These are phyloP conservation scores for Haplosporangium sp. DNA, from an alignment of 371 early-diverging fungal genomes.

Conservation along the genomic window DNA sequence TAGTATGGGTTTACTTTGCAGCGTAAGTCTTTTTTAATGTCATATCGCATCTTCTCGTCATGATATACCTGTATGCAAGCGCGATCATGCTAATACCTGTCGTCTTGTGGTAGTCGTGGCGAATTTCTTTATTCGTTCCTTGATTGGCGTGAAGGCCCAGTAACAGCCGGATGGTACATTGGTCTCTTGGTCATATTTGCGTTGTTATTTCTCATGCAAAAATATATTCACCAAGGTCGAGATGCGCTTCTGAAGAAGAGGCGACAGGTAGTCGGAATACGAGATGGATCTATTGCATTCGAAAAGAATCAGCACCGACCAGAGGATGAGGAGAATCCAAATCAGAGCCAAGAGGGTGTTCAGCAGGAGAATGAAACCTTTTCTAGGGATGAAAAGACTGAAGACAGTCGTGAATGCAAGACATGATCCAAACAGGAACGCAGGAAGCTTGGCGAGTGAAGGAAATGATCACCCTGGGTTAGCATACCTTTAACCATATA, in stretches of 20 bases:
- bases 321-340: conserved; percentile 1
- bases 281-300: conserved; percentile 26
- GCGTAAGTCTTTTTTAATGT: conserved; percentile 28
- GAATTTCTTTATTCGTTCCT: conserved; percentile 52
- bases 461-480: too few species aligned
- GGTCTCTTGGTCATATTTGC: conserved; percentile 37
- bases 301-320: conserved; percentile 1
- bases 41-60: neutral
- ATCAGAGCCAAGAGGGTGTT: neutral
- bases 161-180: conserved; percentile 48
- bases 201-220: conserved; percentile 39
- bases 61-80: too few species aligned
- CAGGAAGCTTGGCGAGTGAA: too few species aligned
- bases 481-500: too few species aligned
- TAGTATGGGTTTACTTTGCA: conserved; percentile 53
- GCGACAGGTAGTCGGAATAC: conserved; percentile 19
- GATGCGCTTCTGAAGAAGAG: conserved; percentile 20
- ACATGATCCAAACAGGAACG: too few species aligned
- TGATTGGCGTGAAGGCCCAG: conserved; percentile 40
- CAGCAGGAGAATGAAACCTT: too few species aligned
- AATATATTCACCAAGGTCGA: conserved; percentile 43
- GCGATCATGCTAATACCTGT: neutral
- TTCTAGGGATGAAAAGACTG: too few species aligned
- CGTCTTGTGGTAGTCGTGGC: conserved; percentile 23
- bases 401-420: too few species aligned